phyloP scores from a whole-genome alignment of 495 filamentous ascomycete species.

The Parathielavia hyrcaniae region DNA sequence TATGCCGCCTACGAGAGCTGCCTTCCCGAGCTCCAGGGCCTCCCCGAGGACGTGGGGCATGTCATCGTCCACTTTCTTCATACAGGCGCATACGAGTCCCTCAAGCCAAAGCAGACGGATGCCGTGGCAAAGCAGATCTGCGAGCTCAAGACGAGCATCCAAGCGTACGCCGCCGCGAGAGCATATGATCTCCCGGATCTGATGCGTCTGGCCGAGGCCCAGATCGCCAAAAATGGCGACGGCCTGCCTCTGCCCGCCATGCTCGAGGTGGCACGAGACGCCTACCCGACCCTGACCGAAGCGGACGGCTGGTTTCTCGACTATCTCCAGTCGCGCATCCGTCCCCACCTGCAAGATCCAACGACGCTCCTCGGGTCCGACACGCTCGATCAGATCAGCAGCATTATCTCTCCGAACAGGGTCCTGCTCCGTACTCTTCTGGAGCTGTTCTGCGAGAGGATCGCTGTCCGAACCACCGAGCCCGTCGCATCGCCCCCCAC shows the following conservation, averaged over 20 bases:
- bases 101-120: slow-evolving; percentile 26
- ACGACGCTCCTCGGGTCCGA: slow-evolving; percentile 26
- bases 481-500: not conserved
- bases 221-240: slow-evolving; percentile 29
- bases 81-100: slow-evolving; percentile 32
- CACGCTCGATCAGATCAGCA: slow-evolving; percentile 31
- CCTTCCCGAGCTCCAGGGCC: slow-evolving; percentile 25
- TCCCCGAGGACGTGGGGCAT: slow-evolving; percentile 33
- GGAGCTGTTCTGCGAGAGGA: slow-evolving; percentile 33
- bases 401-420: slow-evolving; percentile 31
- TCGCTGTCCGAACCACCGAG: slow-evolving; percentile 15
- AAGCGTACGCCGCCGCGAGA: slow-evolving; percentile 28
- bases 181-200: slow-evolving; percentile 32
- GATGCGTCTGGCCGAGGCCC: slow-evolving; percentile 28
- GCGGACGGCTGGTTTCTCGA: slow-evolving; percentile 31
- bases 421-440: slow-evolving; percentile 32
- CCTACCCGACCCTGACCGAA: slow-evolving; percentile 29
- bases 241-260: slow-evolving; percentile 27
- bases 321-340: slow-evolving; percentile 31
- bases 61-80: slow-evolving; percentile 35
- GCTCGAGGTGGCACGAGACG: slow-evolving; percentile 31
- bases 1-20: slow-evolving; percentile 29
- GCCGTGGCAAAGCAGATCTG: slow-evolving; percentile 24
- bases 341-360: slow-evolving; percentile 30
- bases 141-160: slow-evolving; percentile 34